Evolutionary conservation across 179 eudicot species (phyloP), one percentile per base, ranked within the genome.

Genomic region (Pouteria campechiana): DNA sequence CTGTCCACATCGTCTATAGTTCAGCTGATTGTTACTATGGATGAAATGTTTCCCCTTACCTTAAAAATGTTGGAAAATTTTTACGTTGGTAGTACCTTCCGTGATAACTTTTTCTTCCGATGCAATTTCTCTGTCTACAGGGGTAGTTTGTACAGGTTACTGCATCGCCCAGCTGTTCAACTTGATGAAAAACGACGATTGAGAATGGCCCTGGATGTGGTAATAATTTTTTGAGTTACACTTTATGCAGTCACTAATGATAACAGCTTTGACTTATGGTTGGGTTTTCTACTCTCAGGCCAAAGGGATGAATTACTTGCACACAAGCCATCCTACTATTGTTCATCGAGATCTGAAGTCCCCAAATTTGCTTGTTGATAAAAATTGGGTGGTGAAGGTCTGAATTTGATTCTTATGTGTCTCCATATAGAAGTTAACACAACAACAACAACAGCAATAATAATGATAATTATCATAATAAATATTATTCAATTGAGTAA

Each of bases 121-220:
- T 36, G 19, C 36, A 22, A 5, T 48, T 46, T 20, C 48, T 41
- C 41, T 29, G 37, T 49, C 27, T 61, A 38, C 80, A 90, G 98
- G 70, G 98, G 95, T 28, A 86, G 98, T 65, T 69, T 90, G 56
- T 90, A 59, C 72, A 86, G 58, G 69, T 68, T 90, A 25, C 60
- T 90, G 63, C 98, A 90, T 64, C 85, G 95, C 23, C 75, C 93
- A 38, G 79, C 70, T 57, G 30, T 62, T 59, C 87, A 65, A 62
- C 75, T 86, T 41, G 89, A 86, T 62, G 98, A 90, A 48, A 86
- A 61, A 65, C 81, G 75, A 67, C 73, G 98, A 55, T 57, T 83
- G 82, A 66, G 72, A 45, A 89, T 89, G 97, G 97, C 97, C 48
- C 71, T 85, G 61, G 97, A 89, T 68, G 97, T 89, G 97, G 97